Evolutionary conservation across 352 stramenopile genomes (phyloP).

Genomic region (Pythium scleroteichum): DNA sequence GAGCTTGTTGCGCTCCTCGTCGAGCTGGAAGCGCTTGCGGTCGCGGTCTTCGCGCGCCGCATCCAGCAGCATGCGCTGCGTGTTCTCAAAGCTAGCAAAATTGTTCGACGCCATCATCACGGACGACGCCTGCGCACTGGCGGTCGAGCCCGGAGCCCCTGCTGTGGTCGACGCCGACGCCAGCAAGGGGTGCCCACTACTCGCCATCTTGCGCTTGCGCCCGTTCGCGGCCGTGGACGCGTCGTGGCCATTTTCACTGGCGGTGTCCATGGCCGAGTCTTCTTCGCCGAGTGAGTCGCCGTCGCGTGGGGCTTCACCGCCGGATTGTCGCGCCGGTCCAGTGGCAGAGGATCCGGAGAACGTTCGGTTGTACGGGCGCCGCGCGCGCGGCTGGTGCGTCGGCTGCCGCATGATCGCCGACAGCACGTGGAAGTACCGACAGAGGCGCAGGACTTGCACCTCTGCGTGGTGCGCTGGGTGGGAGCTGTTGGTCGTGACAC

Average conservation of each 20-base stretch:
- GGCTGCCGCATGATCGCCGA: slow-evolving; percentile 55
- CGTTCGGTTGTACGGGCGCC: slow-evolving; percentile 32
- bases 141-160: background rate
- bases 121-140: slow-evolving; percentile 1
- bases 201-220: slow-evolving; percentile 24
- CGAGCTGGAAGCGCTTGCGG: slow-evolving; percentile 56
- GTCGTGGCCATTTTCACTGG: slow-evolving; percentile 26
- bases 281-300: slow-evolving; percentile 22
- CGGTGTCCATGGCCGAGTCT: slow-evolving; percentile 24
- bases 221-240: background rate
- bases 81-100: slow-evolving; percentile 43
- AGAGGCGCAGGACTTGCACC: slow-evolving; percentile 57
- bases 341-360: slow-evolving; percentile 7
- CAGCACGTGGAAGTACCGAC: slow-evolving; percentile 71
- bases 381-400: slow-evolving; percentile 30
- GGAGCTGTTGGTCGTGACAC: slow-evolving; percentile 22
- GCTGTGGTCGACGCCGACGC: background rate
- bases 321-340: slow-evolving; percentile 17
- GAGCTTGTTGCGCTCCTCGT: slow-evolving; percentile 58
- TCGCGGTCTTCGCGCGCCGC: slow-evolving; percentile 63
- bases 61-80: slow-evolving; percentile 50
- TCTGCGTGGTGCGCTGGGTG: slow-evolving; percentile 33
- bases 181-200: background rate
- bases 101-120: slow-evolving; percentile 31
- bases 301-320: slow-evolving; percentile 4